A percentile compares a stretch with the other conserved stretches of the same genome.
These are phyloP conservation scores for Thinopyrum obtusiflorum DNA, from an alignment of 202 grass and related monocot species.

Conservation along the genomic window DNA sequence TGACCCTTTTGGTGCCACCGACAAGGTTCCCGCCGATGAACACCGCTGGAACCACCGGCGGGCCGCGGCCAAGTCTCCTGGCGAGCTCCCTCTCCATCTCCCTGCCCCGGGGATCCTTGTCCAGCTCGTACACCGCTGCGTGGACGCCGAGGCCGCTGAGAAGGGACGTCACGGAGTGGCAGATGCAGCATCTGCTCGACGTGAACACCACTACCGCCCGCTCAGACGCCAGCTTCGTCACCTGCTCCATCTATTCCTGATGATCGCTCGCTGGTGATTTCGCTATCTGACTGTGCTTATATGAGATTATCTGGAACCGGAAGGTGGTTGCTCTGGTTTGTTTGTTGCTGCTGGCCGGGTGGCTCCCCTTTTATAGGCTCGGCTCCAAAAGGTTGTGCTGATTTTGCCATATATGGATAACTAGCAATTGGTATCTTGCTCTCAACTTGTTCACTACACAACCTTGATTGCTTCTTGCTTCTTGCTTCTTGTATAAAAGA, in stretches of 20 bases:
- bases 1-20: conserved; percentile 47
- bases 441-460: background rate
- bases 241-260: conserved; percentile 38
- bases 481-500: conserved; percentile 9
- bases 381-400: background rate
- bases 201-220: conserved; percentile 78
- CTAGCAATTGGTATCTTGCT: background rate
- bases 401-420: conserved; percentile 9
- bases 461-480: conserved; percentile 27
- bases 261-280: background rate
- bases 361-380: conserved; percentile 28
- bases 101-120: conserved; percentile 18
- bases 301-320: background rate
- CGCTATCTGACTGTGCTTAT: background rate
- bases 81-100: conserved; percentile 65
- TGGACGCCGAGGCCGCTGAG: conserved; percentile 48
- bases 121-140: conserved; percentile 48
- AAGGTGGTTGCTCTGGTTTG: conserved; percentile 9
- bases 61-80: conserved; percentile 26
- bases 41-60: conserved; percentile 41
- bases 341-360: background rate
- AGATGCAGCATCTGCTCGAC: conserved; percentile 66
- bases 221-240: conserved; percentile 53
- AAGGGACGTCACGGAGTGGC: conserved; percentile 50
- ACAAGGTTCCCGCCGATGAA: conserved; percentile 61